These are phyloP conservation scores for Lyophyllum atratum DNA, from an alignment of 768 basidiomycete species.

Conservation along the genomic window DNA sequence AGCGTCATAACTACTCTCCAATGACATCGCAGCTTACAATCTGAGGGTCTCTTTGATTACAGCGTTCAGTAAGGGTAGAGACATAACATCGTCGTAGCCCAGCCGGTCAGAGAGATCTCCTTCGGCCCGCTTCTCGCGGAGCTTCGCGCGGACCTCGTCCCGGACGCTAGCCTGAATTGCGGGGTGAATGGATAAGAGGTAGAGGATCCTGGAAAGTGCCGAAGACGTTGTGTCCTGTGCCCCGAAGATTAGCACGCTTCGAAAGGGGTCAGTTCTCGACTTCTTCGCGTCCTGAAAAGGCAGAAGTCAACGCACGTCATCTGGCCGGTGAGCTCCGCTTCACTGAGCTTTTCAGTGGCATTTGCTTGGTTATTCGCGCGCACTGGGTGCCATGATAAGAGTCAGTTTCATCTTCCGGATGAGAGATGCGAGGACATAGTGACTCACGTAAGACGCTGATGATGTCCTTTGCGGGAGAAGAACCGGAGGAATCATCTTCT, in stretches of 20 bases:
- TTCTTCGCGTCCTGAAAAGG: background rate
- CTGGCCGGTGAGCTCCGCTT: conserved; percentile 48
- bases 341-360: conserved; percentile 38
- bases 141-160: conserved; percentile 34
- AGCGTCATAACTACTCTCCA: background rate
- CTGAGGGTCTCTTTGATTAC: conserved; percentile 50
- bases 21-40: conserved; percentile 28
- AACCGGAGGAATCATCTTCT: conserved; percentile 20
- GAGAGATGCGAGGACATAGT: background rate
- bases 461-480: conserved; percentile 43
- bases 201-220: conserved; percentile 42
- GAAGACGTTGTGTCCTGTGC: conserved; percentile 53
- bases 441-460: conserved; percentile 49
- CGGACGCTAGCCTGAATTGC: conserved; percentile 41
- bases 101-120: conserved; percentile 21
- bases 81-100: conserved; percentile 36
- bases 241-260: conserved; percentile 49
- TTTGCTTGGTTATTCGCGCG: conserved; percentile 37
- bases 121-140: conserved; percentile 17
- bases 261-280: background rate
- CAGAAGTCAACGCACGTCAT: conserved; percentile 41
- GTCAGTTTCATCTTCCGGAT: conserved; percentile 1
- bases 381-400: conserved; percentile 24
- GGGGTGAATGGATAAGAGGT: conserved; percentile 36
- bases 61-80: conserved; percentile 44